Evolutionary conservation across 495 filamentous ascomycete genomes (phyloP), one percentile per base, ranked within the genome.

Genomic region (Aspergillus panamensis): DNA sequence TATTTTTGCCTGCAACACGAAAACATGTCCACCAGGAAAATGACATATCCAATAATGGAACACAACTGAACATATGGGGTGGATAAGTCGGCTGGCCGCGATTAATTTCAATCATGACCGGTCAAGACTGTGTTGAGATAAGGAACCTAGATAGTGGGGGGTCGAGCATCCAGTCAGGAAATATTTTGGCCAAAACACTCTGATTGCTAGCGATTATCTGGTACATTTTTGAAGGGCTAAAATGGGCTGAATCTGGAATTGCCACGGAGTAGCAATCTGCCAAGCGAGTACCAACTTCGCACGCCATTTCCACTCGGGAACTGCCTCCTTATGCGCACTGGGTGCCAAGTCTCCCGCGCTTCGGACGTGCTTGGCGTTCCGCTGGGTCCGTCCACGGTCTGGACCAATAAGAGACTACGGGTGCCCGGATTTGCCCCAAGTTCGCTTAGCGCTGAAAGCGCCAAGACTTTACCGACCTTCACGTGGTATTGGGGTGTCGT

Each of bases 301-400:
- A 69, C 39, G 55, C 58, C 52, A 61, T 53, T 47, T 57, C 52
- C 42, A 52, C 56, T 55, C 49, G 61, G 58, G 64, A 61, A 63
- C 59, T 50, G 16, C 35, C 57, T 45, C 51, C 45, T 21, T 33
- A 53, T 25, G 61, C 47, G 57, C 14, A 42, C 56, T 48, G 35
- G 9, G 29, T 17, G 70, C 68, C 66, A 61, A 69, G 71, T 62
- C 62, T 51, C 58, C 66, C 69, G 65, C 66, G 69, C 44, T 58
- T 29, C 61, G 57, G 60, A 55, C 21, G 20, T 14, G 8, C 65
- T 71, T 70, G 71, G 66, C 65, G 55, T 35, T 64, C 65, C 64
- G 67, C 67, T 54, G 57, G 57, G 35, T 60, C 60, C 53, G 37
- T 40, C 43, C 8, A n/a, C 32, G n/a, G 33, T 30, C 12, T 52